A percentile compares a stretch with the other conserved stretches of the same genome.
These are phyloP conservation scores for Phytophthora macrochlamydospora DNA, from an alignment of 352 stramenopile genomes.

Conservation along the genomic window DNA sequence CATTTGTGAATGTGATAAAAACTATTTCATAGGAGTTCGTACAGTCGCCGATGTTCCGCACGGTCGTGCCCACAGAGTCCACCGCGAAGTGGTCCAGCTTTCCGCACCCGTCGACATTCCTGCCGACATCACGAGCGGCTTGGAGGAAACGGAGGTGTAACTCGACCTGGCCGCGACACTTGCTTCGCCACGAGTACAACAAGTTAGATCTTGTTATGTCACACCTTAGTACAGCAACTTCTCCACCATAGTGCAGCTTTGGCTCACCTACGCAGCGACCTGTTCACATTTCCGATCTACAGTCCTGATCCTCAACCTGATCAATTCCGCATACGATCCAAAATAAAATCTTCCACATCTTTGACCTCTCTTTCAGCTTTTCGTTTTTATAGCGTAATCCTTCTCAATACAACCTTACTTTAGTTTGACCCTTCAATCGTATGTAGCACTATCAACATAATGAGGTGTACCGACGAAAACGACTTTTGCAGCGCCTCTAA, in stretches of 20 bases:
- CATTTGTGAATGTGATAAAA: not conserved
- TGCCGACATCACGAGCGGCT: not conserved
- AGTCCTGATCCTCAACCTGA: not conserved
- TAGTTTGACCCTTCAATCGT: too few species aligned
- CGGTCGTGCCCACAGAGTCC: not conserved
- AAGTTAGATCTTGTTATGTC: not conserved
- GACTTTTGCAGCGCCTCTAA: too few species aligned
- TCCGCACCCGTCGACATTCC: not conserved
- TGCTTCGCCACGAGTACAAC: not conserved
- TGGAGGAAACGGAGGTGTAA: not conserved
- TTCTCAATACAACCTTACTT: too few species aligned
- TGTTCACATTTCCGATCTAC: not conserved
- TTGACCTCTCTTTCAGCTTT: too few species aligned
- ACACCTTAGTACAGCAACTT: not conserved
- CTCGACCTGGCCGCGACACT: not conserved
- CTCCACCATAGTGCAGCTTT: not conserved
- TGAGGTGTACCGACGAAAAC: too few species aligned
- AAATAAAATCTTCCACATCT: not conserved
- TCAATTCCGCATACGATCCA: not conserved
- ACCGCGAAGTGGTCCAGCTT: not conserved
- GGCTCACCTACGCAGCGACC: not conserved
- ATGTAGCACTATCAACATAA: too few species aligned
- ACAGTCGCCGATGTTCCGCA: not conserved
- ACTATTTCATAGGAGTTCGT: not conserved
- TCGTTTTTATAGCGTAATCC: too few species aligned